A percentile compares a stretch with the other conserved stretches of the same genome.
These are phyloP conservation scores for Apiospora koreana DNA, from an alignment of 2,329 filamentous ascomycete genomes.

Conservation along the genomic window DNA sequence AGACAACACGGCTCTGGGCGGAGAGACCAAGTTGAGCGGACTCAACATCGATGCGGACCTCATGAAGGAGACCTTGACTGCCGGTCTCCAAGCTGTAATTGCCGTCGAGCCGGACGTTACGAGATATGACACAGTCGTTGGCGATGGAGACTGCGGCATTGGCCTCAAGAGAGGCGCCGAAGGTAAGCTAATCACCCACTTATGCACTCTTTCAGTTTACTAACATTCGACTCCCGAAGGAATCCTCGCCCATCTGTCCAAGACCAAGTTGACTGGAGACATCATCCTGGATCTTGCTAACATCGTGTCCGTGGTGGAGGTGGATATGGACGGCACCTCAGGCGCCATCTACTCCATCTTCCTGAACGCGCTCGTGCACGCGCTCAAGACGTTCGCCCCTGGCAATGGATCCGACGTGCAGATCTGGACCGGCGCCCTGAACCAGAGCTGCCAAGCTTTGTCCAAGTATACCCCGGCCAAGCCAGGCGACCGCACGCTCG, in stretches of 20 bases:
- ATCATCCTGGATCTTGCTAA: conserved; percentile 52
- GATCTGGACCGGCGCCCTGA: conserved; percentile 65
- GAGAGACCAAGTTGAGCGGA: conserved; percentile 44
- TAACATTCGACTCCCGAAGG: conserved; percentile 36
- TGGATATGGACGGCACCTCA: conserved; percentile 62
- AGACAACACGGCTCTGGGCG: conserved; percentile 32
- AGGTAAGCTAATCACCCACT: conserved; percentile 41
- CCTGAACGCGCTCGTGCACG: conserved; percentile 78
- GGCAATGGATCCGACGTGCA: conserved; percentile 39
- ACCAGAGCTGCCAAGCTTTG: conserved; percentile 70
- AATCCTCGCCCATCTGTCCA: conserved; percentile 50
- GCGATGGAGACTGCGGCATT: conserved; percentile 88
- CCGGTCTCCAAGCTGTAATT: conserved; percentile 63
- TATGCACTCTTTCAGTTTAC: neutral
- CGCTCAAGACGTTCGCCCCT: conserved; percentile 45
- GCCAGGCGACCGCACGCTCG: conserved; percentile 84
- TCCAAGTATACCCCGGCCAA: conserved; percentile 85
- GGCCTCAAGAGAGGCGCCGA: conserved; percentile 87
- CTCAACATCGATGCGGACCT: conserved; percentile 53
- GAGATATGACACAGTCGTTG: conserved; percentile 77
- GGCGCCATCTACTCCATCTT: conserved; percentile 76
- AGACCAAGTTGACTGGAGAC: conserved; percentile 50
- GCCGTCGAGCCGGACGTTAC: conserved; percentile 71
- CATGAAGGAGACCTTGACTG: conserved; percentile 54
- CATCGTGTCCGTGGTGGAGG: conserved; percentile 57